Evolutionary conservation across 441 rosid species (phyloP).

Genomic region (Populus trichocarpa): DNA sequence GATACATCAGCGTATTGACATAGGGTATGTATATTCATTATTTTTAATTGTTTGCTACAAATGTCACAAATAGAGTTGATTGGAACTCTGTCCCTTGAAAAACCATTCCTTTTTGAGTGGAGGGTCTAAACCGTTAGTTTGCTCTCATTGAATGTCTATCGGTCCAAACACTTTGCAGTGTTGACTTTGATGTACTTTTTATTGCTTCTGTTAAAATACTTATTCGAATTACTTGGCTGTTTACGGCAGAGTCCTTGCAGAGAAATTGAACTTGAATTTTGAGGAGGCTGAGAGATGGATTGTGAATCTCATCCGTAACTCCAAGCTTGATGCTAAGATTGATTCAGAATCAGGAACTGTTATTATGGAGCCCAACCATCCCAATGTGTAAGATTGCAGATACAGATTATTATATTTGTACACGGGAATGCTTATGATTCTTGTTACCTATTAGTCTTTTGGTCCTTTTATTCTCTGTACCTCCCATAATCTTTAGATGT

Average conservation of each 20-base stretch:
- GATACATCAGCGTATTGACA: conserved; percentile 91
- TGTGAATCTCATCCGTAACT: conserved; percentile 85
- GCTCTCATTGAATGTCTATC: background rate
- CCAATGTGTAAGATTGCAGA: conserved; percentile 65
- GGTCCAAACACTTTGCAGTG: background rate
- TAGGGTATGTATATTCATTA: conserved; percentile 52
- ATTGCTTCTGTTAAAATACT: background rate
- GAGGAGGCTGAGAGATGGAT: conserved; percentile 99
- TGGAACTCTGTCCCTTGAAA: background rate
- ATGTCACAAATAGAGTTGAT: background rate
- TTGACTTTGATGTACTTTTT: background rate
- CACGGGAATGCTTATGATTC: too few species aligned
- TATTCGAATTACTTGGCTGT: conserved; percentile 9
- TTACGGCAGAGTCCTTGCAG: conserved; percentile 72
- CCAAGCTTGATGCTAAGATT: conserved; percentile 93
- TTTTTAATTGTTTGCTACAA: background rate
- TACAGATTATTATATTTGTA: too few species aligned
- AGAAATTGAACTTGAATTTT: conserved; percentile 77
- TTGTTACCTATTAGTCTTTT: too few species aligned
- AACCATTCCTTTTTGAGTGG: background rate
- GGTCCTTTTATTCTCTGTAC: background rate
- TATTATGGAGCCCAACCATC: conserved; percentile 75
- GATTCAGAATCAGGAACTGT: conserved; percentile 82
- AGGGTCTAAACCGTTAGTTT: background rate
- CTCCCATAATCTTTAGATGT: background rate